A percentile compares a stretch with the other conserved stretches of the same genome.
phyloP scores from a whole-genome alignment of 371 early-diverging fungal species.

The Nematocida parisii region DNA sequence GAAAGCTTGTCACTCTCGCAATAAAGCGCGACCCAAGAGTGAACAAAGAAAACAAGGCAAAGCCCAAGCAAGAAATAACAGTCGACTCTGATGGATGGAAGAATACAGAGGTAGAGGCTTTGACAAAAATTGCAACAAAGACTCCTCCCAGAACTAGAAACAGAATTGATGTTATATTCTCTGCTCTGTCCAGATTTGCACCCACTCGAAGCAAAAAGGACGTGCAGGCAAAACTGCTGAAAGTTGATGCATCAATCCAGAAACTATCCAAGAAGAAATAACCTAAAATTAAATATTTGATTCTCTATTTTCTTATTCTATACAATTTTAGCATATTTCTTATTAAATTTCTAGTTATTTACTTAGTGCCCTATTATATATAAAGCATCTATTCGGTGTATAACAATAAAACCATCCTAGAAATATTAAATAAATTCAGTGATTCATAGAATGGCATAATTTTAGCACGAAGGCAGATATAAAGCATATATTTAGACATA shows the following conservation, averaged over 20 bases:
- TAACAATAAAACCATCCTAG: too few relatives aligned
- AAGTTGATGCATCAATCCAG: conserved; percentile 23
- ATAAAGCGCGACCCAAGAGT: conserved; percentile 68
- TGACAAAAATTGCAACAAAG: conserved; percentile 47
- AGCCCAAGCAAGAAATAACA: conserved; percentile 40
- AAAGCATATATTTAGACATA: too few relatives aligned
- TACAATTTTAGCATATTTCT: too few relatives aligned
- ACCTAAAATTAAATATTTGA: conserved; percentile 21
- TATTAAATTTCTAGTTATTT: too few relatives aligned
- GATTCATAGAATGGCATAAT: too few relatives aligned
- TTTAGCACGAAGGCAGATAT: too few relatives aligned
- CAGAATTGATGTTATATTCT: conserved; percentile 59
- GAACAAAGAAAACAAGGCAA: conserved; percentile 51
- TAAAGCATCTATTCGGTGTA: too few relatives aligned
- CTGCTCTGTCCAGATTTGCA: conserved; percentile 30
- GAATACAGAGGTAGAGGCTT: conserved; percentile 41
- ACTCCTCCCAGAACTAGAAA: conserved; percentile 52
- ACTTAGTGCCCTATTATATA: too few relatives aligned
- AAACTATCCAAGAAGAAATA: conserved; percentile 8
- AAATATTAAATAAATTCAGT: too few relatives aligned
- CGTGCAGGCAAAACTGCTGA: conserved; percentile 29
- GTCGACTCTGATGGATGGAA: conserved; percentile 60
- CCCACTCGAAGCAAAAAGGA: conserved; percentile 22
- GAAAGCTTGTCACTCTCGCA: conserved; percentile 63
- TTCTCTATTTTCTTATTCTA: background rate